These are phyloP conservation scores for Phallus indusiatus DNA, from an alignment of 768 basidiomycete genomes.

Conservation along the genomic window DNA sequence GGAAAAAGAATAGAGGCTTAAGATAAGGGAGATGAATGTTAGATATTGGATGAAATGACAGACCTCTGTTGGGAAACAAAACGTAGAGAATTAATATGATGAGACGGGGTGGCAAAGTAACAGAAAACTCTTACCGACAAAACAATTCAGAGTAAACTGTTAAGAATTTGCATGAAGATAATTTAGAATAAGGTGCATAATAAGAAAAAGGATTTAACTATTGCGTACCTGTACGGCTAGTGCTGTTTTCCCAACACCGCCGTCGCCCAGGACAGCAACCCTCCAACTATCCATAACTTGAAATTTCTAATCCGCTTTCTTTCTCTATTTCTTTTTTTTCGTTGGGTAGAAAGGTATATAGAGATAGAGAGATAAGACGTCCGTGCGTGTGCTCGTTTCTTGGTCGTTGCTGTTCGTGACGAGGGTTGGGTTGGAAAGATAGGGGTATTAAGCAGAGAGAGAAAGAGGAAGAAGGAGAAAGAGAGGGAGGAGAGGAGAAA, in stretches of 20 bases:
- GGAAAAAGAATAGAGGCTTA: no score
- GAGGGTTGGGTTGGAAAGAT: not conserved
- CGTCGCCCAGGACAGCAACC: slow-evolving; percentile 92
- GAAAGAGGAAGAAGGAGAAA: not conserved
- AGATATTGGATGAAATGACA: slow-evolving; percentile 10
- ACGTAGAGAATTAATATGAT: no score
- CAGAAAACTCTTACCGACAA: slow-evolving; percentile 64
- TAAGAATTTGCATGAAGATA: no score
- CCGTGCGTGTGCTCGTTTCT: not conserved
- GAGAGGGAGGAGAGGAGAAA: not conserved
- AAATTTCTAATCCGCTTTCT: not conserved
- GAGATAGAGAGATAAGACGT: not conserved
- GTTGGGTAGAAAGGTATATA: no score
- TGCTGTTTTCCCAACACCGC: slow-evolving; percentile 96
- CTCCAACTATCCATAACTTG: slow-evolving; percentile 80
- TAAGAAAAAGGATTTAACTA: not conserved
- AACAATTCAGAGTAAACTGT: slow-evolving; percentile 92
- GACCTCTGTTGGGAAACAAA: slow-evolving; percentile 39
- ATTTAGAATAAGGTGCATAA: no score
- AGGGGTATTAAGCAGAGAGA: not conserved
- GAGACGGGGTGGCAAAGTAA: not conserved
- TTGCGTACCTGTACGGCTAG: slow-evolving; percentile 84
- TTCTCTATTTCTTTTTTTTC: no score
- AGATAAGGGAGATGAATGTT: no score
- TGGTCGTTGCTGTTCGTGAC: not conserved